A percentile compares a stretch with the other conserved stretches of the same genome.
Evolutionary conservation across 1,284 basidiomycete genomes (phyloP).

Genomic region (Trichosporon faecale): DNA sequence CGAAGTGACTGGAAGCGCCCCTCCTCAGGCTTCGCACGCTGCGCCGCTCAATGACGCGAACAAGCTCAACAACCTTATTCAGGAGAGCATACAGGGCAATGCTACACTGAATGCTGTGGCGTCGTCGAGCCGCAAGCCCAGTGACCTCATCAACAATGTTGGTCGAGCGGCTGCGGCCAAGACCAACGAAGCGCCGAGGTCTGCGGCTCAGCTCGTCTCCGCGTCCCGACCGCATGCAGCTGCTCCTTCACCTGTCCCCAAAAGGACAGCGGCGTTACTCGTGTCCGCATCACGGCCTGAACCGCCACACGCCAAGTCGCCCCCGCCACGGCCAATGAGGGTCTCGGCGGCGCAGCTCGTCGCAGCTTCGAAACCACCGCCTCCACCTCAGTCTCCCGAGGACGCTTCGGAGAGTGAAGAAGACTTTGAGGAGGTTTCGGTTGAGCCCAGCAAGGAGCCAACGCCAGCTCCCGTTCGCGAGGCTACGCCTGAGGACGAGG

Average conservation of each 20-base stretch:
- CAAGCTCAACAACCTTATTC: neutral
- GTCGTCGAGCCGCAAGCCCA: neutral
- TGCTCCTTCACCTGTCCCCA: neutral
- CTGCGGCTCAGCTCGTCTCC: neutral
- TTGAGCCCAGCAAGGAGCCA: neutral
- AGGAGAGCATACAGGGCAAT: constrained; percentile 1
- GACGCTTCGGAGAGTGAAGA: constrained; percentile 30
- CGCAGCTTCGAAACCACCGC: constrained; percentile 1
- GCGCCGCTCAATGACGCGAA: neutral
- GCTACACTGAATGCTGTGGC: neutral
- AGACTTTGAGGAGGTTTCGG: constrained; percentile 22
- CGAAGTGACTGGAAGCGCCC: neutral
- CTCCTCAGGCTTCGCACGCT: neutral
- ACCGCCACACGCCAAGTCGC: neutral
- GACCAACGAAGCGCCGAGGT: constrained; percentile 4
- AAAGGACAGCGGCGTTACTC: neutral
- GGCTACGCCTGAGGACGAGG: neutral
- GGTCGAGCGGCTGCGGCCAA: neutral
- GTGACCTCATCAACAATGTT: neutral
- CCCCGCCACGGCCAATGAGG: constrained; percentile 1
- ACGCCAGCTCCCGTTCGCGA: neutral
- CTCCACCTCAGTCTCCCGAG: neutral
- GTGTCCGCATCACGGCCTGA: neutral
- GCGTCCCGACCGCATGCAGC: neutral
- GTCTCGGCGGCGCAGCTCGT: constrained; percentile 16